Conservation (phyloP, 2,329 filamentous ascomycete genomes). For the Pyrenophora seminiperda region DNA sequence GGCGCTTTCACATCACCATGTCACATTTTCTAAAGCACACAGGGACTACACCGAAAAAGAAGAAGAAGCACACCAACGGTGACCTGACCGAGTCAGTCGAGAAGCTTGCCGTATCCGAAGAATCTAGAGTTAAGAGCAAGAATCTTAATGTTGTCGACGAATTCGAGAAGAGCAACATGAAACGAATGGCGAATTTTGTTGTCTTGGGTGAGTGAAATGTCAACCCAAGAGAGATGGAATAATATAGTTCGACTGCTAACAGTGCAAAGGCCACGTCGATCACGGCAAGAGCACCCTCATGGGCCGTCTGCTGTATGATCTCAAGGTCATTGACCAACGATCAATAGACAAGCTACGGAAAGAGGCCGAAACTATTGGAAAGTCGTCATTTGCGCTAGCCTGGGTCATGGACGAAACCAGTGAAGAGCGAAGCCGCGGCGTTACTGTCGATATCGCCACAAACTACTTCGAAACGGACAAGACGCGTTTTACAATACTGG, state of each 20-base stretch:
- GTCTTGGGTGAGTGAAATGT: conserved; percentile 72
- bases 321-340: conserved; percentile 84
- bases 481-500: conserved; percentile 89
- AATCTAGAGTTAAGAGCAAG: conserved; percentile 67
- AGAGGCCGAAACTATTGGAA: conserved; percentile 89
- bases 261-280: conserved; percentile 79
- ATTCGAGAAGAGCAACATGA: conserved; percentile 74
- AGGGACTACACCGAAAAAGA: conserved; percentile 38
- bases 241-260: background rate
- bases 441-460: conserved; percentile 95
- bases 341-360: conserved; percentile 86
- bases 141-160: conserved; percentile 85
- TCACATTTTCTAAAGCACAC: conserved; percentile 30
- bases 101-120: conserved; percentile 54
- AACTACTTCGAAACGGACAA: conserved; percentile 91
- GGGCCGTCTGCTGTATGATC: conserved; percentile 88
- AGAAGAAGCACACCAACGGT: conserved; percentile 23
- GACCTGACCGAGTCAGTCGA: conserved; percentile 56
- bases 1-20: conserved; percentile 18
- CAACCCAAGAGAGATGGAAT: no score
- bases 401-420: conserved; percentile 95
- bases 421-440: conserved; percentile 86
- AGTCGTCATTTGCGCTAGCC: conserved; percentile 92
- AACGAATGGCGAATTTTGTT: conserved; percentile 86
- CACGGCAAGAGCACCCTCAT: conserved; percentile 97